phyloP scores from a whole-genome alignment of 257 asterid genomes.

The Haberlea rhodopensis region DNA sequence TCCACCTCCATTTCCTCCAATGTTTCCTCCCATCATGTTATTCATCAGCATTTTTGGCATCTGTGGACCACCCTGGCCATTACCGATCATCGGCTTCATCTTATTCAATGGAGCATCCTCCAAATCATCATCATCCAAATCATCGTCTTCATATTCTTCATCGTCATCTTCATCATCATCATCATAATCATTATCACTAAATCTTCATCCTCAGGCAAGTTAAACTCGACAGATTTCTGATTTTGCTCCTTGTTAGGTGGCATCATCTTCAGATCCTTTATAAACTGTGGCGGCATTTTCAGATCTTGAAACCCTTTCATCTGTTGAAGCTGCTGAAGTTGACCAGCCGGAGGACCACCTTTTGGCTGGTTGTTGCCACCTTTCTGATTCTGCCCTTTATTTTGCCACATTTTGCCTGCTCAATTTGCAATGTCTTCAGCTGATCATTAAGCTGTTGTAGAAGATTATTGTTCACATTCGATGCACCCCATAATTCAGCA shows the following conservation, averaged over 20 bases:
- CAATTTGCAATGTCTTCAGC: slow-evolving; percentile 60
- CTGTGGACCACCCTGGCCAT: slow-evolving; percentile 33
- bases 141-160: not conserved
- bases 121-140: slow-evolving; percentile 35
- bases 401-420: slow-evolving; percentile 47
- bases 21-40: slow-evolving; percentile 37
- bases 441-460: slow-evolving; percentile 48
- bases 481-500: slow-evolving; percentile 60
- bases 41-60: slow-evolving; percentile 53
- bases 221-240: slow-evolving; percentile 60
- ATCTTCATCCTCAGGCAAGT: slow-evolving; percentile 51
- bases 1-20: slow-evolving; percentile 17
- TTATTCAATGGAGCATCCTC: slow-evolving; percentile 41
- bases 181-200: slow-evolving; percentile 36
- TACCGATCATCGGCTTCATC: slow-evolving; percentile 46
- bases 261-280: slow-evolving; percentile 48
- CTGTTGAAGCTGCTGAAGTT: slow-evolving; percentile 41
- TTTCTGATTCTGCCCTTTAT: slow-evolving; percentile 41
- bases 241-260: slow-evolving; percentile 29
- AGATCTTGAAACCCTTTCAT: slow-evolving; percentile 57
- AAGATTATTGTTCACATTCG: slow-evolving; percentile 46
- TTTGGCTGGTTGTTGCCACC: slow-evolving; percentile 33
- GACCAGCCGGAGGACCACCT: slow-evolving; percentile 30
- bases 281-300: slow-evolving; percentile 51
- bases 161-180: slow-evolving; percentile 35